Evolutionary conservation across 163 green algal genomes (phyloP).

Genomic region (Coccomyxa subellipsoidea): DNA sequence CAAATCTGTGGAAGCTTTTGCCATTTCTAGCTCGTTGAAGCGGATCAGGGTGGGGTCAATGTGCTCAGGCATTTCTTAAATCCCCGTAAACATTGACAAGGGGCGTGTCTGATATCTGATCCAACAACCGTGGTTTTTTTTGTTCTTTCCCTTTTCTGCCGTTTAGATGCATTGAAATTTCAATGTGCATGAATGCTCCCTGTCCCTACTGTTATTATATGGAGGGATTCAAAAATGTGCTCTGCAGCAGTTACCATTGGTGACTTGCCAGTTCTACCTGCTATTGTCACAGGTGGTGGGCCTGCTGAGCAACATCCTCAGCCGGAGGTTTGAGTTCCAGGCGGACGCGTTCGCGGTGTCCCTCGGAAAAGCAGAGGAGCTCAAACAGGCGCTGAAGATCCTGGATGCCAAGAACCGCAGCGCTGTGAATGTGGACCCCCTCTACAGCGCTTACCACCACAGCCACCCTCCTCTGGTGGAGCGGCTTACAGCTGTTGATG

Average conservation of each 20-base stretch:
- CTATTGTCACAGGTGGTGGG: slow-evolving; percentile 37
- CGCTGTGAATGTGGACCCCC: slow-evolving; percentile 69
- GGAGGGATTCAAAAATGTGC: no score
- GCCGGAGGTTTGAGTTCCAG: slow-evolving; percentile 83
- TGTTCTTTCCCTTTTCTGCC: no score
- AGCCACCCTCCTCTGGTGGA: slow-evolving; percentile 80
- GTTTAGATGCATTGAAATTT: no score
- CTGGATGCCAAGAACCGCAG: slow-evolving; percentile 85
- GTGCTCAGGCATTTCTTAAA: no score
- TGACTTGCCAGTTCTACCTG: background rate
- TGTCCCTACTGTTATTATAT: no score
- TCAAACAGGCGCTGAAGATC: slow-evolving; percentile 63
- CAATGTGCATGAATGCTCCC: no score
- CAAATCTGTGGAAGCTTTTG: background rate
- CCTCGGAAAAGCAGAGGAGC: slow-evolving; percentile 43
- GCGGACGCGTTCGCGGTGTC: slow-evolving; percentile 73
- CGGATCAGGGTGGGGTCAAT: background rate
- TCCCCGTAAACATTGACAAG: background rate
- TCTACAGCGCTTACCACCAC: slow-evolving; percentile 82
- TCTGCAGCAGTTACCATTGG: background rate
- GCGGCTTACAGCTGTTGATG: slow-evolving; percentile 68
- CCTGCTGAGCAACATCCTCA: slow-evolving; percentile 58
- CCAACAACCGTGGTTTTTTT: no score
- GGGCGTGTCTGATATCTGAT: background rate
- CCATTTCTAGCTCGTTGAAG: background rate